Evolutionary conservation across 176 grass and related monocot genomes (phyloP).

Genomic region (Eragrostis curvula): DNA sequence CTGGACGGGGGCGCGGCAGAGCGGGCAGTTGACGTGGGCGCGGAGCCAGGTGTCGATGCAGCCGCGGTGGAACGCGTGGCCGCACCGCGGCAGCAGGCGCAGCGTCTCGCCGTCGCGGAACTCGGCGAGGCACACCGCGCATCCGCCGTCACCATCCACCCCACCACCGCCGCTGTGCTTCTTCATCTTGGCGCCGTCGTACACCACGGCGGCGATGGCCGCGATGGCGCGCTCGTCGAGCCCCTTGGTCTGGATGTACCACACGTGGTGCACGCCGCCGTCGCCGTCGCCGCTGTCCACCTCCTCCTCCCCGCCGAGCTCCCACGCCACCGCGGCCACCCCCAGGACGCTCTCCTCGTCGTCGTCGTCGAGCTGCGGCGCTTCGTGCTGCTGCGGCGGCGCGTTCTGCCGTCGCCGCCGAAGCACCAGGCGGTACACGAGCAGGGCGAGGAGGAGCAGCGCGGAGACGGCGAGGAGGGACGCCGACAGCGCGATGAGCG

Average conservation of each 20-base stretch:
- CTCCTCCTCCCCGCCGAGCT: background rate
- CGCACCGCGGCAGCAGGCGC: conserved; percentile 78
- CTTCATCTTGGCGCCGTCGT: conserved; percentile 60
- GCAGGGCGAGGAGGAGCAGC: conserved; percentile 40
- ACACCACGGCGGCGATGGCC: conserved; percentile 69
- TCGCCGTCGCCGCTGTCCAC: conserved; percentile 17
- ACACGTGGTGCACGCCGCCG: conserved; percentile 67
- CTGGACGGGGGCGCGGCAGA: conserved; percentile 75
- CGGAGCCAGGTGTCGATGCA: conserved; percentile 94
- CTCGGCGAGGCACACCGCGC: conserved; percentile 82
- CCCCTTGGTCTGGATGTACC: conserved; percentile 86
- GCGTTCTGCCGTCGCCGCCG: background rate
- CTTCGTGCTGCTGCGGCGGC: background rate
- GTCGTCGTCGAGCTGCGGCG: conserved; percentile 15
- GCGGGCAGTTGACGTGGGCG: conserved; percentile 79
- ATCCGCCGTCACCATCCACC: conserved; percentile 26
- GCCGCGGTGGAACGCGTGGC: conserved; percentile 76
- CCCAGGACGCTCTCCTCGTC: background rate
- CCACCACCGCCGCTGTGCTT: conserved; percentile 22
- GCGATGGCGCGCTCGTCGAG: conserved; percentile 81
- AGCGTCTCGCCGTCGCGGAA: conserved; percentile 83
- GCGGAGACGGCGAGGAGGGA: conserved; percentile 46
- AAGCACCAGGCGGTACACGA: conserved; percentile 28
- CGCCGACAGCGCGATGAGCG: conserved; percentile 54
- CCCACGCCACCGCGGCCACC: background rate